These are phyloP conservation scores for Haplosporangium sp. DNA, from an alignment of 371 early-diverging fungal genomes.

Conservation along the genomic window DNA sequence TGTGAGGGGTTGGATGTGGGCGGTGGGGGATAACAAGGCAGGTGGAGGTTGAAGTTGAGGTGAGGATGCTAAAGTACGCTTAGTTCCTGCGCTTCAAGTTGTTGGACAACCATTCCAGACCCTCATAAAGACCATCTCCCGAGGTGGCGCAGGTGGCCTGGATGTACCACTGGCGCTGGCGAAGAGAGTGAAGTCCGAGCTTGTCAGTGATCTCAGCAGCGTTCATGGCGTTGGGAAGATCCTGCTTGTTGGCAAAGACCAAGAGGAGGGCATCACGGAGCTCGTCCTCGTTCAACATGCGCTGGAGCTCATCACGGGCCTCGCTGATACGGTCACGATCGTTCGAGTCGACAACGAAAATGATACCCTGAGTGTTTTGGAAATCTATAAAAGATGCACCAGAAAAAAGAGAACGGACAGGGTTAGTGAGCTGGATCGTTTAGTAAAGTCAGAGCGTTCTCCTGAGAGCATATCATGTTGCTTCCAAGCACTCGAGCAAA, in stretches of 20 bases:
- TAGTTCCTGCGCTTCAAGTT: constrained; percentile 58
- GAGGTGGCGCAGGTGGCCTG: constrained; percentile 94
- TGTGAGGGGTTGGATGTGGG: no score
- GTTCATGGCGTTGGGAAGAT: constrained; percentile 90
- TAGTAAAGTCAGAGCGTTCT: no score
- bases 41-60: no score
- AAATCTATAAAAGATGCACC: constrained; percentile 68
- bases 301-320: constrained; percentile 89
- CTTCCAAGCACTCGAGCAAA: no score
- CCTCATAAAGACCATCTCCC: constrained; percentile 96
- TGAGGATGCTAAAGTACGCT: no score
- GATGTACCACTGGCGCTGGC: constrained; percentile 92
- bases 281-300: constrained; percentile 92
- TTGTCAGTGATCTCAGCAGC: constrained; percentile 89
- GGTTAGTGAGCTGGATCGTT: no score
- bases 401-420: no score
- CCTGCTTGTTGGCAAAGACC: constrained; percentile 94
- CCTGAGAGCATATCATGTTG: no score
- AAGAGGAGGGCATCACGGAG: constrained; percentile 84
- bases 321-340: constrained; percentile 92
- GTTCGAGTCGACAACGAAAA: constrained; percentile 96
- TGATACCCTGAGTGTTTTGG: constrained; percentile 92
- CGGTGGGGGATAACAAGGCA: no score
- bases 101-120: constrained; percentile 83
- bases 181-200: constrained; percentile 83